Evolutionary conservation across 345 rosid species (phyloP), one percentile per base, ranked within the genome.

Genomic region (Aethionema arabicum): DNA sequence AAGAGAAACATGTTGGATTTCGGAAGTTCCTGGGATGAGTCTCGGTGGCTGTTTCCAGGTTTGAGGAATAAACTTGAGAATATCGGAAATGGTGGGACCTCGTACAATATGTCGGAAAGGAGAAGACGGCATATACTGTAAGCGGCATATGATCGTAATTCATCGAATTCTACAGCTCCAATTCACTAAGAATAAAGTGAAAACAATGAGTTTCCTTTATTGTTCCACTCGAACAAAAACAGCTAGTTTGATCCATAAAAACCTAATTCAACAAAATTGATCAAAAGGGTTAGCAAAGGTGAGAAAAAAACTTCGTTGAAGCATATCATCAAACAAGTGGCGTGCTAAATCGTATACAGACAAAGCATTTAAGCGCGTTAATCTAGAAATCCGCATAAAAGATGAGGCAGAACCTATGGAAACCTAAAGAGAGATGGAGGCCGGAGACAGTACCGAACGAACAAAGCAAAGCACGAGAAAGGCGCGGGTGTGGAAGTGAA

Each of bases 101-200:
- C 72, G 50, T 15, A 33, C 59, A 8, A 74, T 45, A 29, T 62
- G 30, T n/a, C 50, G 65, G 47, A 59, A 46, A 13, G 83, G 77
- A 70, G 86, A 68, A 74, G 86, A 63, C 53, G 78, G 88, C 95
- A 87, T 84, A 74, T 72, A 81, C 80, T 68, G 67, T 54, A 47
- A 54, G 51, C 32, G 5, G 63, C 68, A 55, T 62, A 69, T 61
- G 57, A 61, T 68, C 10, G 61, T 54, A 51, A 50, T 21, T 21
- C 27, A 21, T 21, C 51, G 59, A 21, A 2, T 21, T 41, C 68
- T 51, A 60, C 32, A 9, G 11, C 49, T 37, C 31, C 11, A 40
- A 37, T 50, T n/a, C n/a, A n/a, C n/a, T 10, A 11, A 62, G 14
- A 46, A 15, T 45, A 16, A 2, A 33, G 60, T 41, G 35, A 42